Percentiles rank a stretch among this genome's conserved stretches.
These are phyloP conservation scores for Erucastrum elatum DNA, from an alignment of 345 rosid species.

Conservation along the genomic window DNA sequence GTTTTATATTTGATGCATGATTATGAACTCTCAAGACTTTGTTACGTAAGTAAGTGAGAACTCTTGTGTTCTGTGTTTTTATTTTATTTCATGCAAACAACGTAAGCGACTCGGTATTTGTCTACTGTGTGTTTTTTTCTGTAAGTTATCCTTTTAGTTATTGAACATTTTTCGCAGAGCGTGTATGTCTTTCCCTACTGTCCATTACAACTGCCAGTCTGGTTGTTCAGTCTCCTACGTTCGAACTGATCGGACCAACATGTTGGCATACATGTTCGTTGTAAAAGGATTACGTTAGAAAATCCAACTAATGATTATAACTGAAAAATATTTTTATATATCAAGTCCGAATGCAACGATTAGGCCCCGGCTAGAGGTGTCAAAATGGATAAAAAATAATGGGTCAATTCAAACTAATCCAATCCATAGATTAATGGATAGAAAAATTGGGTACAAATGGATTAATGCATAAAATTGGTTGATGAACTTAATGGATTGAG, in stretches of 20 bases:
- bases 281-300: neutral
- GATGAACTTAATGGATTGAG: no score
- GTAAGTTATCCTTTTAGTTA: neutral
- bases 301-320: neutral
- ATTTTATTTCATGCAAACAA: constrained; percentile 16
- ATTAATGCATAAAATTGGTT: no score
- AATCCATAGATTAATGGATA: no score
- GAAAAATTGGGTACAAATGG: no score
- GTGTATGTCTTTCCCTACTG: neutral
- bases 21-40: constrained; percentile 4
- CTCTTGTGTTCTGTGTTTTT: constrained; percentile 22
- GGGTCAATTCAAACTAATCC: no score
- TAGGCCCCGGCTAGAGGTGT: neutral
- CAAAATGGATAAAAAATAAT: no score
- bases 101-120: neutral
- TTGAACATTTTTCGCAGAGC: neutral
- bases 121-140: neutral
- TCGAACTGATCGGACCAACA: neutral
- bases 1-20: constrained; percentile 22
- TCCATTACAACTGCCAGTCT: neutral
- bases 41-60: constrained; percentile 21
- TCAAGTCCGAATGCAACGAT: neutral
- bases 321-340: neutral
- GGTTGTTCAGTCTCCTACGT: neutral
- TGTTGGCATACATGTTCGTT: neutral